Evolutionary conservation across 1,284 basidiomycete species (phyloP).

Genomic region (Sporisorium iseilematis-ciliati): DNA sequence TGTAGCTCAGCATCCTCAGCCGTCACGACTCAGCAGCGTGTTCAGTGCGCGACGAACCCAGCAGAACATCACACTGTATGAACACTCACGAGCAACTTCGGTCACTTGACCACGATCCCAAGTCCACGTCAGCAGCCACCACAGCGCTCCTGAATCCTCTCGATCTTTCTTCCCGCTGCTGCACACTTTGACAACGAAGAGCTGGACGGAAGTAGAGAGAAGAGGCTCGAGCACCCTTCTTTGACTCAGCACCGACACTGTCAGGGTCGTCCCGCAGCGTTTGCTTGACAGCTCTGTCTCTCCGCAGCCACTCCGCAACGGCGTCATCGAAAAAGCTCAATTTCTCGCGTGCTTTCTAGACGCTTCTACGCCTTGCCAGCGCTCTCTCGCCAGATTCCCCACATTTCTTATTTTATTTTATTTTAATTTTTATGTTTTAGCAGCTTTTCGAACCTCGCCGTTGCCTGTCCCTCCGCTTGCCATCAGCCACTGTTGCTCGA

Average conservation of each 20-base stretch:
- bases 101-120: neutral
- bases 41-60: too few species aligned
- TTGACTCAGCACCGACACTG: neutral
- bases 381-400: neutral
- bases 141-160: conserved; percentile 14
- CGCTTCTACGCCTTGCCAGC: conserved; percentile 13
- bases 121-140: conserved; percentile 7
- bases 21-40: conserved; percentile 3
- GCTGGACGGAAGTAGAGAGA: neutral
- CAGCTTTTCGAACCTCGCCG: neutral
- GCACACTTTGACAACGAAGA: neutral
- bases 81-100: neutral
- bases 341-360: conserved; percentile 33
- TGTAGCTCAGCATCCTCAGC: neutral
- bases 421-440: neutral
- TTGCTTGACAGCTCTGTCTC: conserved; percentile 24
- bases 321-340: conserved; percentile 1
- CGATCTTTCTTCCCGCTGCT: conserved; percentile 11
- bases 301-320: neutral
- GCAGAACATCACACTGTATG: neutral
- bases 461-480: neutral
- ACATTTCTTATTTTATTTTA: too few species aligned
- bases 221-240: neutral
- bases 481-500: too few species aligned
- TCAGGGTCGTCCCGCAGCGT: neutral